Evolutionary conservation across 2,329 filamentous ascomycete species (phyloP).

Genomic region (Xylaria polymorpha): DNA sequence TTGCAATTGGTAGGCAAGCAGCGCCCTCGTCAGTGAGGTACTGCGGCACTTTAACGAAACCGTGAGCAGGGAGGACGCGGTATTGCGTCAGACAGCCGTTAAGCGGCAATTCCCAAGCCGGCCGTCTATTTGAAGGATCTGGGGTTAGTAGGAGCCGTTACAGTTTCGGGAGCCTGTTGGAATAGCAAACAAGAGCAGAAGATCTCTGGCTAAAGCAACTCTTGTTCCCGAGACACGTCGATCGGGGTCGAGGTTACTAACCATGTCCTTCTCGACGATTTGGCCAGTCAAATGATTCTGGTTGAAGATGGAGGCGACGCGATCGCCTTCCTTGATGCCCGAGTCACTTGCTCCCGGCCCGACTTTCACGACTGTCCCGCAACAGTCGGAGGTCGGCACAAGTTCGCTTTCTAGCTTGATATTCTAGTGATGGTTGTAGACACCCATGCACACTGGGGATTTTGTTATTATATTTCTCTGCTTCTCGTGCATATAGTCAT

Average conservation of each 20-base stretch:
- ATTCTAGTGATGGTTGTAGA: conserved; percentile 73
- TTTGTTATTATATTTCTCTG: neutral
- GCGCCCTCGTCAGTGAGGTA: conserved; percentile 71
- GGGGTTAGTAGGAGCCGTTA: neutral
- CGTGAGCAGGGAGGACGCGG: conserved; percentile 67
- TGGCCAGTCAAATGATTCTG: conserved; percentile 69
- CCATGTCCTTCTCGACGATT: conserved; percentile 65
- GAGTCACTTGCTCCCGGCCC: conserved; percentile 57
- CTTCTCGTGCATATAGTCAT: neutral
- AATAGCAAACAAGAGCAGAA: neutral
- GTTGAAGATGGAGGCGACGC: conserved; percentile 75
- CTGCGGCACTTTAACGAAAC: conserved; percentile 66
- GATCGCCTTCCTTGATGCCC: conserved; percentile 66
- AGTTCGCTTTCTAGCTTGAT: conserved; percentile 57
- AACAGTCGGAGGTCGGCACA: conserved; percentile 78
- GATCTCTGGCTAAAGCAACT: neutral
- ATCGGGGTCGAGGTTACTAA: conserved; percentile 1
- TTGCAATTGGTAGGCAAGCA: conserved; percentile 69
- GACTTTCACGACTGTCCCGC: conserved; percentile 67
- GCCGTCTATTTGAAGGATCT: conserved; percentile 46
- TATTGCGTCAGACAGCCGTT: conserved; percentile 69
- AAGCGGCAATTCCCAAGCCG: conserved; percentile 69
- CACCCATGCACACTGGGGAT: conserved; percentile 68
- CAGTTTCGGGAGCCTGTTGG: neutral
- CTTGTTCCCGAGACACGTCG: neutral